Base-by-base conservation (phyloP, 2,329 filamentous ascomycete genomes). In the Chrysoporthe puriensis region DNA sequence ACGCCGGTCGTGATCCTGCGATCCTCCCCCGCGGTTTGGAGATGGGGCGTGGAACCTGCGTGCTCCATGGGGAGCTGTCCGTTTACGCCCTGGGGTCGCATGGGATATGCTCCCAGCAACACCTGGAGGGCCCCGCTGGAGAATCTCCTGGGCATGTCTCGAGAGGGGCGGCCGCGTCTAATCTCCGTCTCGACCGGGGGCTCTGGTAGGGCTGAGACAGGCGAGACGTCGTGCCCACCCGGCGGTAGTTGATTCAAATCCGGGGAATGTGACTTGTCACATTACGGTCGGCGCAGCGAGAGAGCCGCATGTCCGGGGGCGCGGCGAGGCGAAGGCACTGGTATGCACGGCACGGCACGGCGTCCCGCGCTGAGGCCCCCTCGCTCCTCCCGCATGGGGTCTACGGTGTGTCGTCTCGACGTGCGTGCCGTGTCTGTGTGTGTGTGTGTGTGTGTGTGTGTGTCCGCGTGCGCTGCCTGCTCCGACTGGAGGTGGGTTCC, bases 181-280 rank as follows among this genome's bases (percentile, higher is more conserved):
- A 14, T 4, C 21, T 32, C 50, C 13, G 50, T 26, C 50, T 32
- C 4, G 48, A 21, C 9, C 2, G 2, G n/a, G 21, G 21, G 13
- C 50, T 26, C 42, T 26, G 26, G 57, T 59, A 59, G n/a, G 57
- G 57, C 57, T 59, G 57, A 59, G n/a, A 14, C 21, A 32, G 50
- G 4, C 13, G 21, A 54, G 26, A 52, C 21, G 18, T 43, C 18
- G 18, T 59, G 57, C 36, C 14, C 56, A 59, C 57, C 26, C 43
- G n/a, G 40, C 57, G 57, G 40, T n/a, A 21, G 40, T 26, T 59
- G 57, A n/a, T 21, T 16, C 14, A 44, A n/a, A 44, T 59, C 57
- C 36, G 42, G 40, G 57, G 57, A 59, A 59, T 59, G 57, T 59
- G 57, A 59, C 57, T 44, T 14, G 57, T 59, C 57, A 59, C 57